Evolutionary conservation across 176 grass and related monocot species (phyloP).

Genomic region (Bolboschoenus planiculmis): DNA sequence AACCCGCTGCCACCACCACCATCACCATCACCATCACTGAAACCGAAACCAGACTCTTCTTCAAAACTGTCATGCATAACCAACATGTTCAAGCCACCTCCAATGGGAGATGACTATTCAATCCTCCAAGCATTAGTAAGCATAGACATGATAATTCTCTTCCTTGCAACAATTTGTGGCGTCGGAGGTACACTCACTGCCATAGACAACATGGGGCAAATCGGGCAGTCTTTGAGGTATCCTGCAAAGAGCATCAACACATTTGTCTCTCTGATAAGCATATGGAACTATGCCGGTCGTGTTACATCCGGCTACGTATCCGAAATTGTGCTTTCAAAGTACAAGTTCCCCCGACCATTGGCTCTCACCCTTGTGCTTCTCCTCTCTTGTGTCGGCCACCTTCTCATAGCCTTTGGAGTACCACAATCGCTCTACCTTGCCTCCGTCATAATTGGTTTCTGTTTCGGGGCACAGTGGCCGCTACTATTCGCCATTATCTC

Average conservation of each 20-base stretch:
- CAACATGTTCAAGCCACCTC: slow-evolving; percentile 38
- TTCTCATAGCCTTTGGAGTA: slow-evolving; percentile 52
- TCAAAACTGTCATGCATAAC: slow-evolving; percentile 8
- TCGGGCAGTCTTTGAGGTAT: slow-evolving; percentile 73
- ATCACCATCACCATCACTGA: not conserved
- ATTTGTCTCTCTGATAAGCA: slow-evolving; percentile 76
- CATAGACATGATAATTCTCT: slow-evolving; percentile 59
- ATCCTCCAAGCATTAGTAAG: slow-evolving; percentile 58
- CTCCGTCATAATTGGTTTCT: slow-evolving; percentile 73
- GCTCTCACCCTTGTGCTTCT: slow-evolving; percentile 52
- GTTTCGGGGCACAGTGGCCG: slow-evolving; percentile 90
- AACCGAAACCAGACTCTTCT: not conserved
- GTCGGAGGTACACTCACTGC: slow-evolving; percentile 77
- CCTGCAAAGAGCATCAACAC: slow-evolving; percentile 64
- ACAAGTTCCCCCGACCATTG: slow-evolving; percentile 59
- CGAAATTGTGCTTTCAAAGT: slow-evolving; percentile 51
- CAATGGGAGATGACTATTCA: slow-evolving; percentile 58
- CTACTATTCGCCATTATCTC: slow-evolving; percentile 90
- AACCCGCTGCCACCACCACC: not conserved
- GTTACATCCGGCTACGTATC: slow-evolving; percentile 60
- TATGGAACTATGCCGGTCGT: slow-evolving; percentile 93
- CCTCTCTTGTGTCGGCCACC: slow-evolving; percentile 63
- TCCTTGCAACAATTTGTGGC: slow-evolving; percentile 63
- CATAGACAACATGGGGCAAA: slow-evolving; percentile 98
- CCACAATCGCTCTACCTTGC: slow-evolving; percentile 54